Conservation (phyloP, 2,329 filamentous ascomycete species). For the Curvularia eragrostidis region DNA sequence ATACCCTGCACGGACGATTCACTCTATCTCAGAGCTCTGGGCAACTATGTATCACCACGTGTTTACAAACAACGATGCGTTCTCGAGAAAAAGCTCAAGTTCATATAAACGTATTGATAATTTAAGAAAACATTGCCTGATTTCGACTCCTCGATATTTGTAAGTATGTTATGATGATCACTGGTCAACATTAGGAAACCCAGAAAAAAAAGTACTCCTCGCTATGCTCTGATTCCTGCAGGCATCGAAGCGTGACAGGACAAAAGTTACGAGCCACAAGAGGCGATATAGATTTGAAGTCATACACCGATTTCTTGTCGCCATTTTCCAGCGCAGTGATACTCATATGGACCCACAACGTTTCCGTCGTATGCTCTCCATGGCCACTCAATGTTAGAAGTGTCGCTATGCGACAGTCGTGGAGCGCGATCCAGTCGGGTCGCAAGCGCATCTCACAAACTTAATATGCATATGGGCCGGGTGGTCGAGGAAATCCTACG, state of each 20-base stretch:
- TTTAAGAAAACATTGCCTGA: neutral
- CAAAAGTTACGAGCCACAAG: neutral
- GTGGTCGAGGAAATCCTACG: conserved; percentile 35
- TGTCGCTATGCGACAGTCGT: neutral
- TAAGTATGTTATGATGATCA: neutral
- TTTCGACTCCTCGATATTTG: neutral
- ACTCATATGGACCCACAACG: neutral
- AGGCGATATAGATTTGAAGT: neutral
- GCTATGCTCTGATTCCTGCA: conserved; percentile 35
- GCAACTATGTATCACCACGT: neutral
- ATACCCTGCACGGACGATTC: too few relatives aligned
- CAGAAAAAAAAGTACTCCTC: conserved; percentile 26
- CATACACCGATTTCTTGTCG: neutral
- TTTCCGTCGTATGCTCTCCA: neutral
- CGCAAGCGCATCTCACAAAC: neutral
- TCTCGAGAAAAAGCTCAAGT: neutral
- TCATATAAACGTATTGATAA: neutral
- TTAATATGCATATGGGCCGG: conserved; percentile 32
- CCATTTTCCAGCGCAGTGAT: neutral
- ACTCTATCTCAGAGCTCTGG: conserved; percentile 5
- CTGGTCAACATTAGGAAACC: conserved; percentile 3
- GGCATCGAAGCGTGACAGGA: neutral
- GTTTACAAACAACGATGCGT: neutral
- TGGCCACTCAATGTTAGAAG: neutral
- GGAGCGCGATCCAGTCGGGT: neutral